Evolutionary conservation across 2,329 filamentous ascomycete species (phyloP), one percentile per base, ranked within the genome.

Genomic region (Mariannaea elegans): DNA sequence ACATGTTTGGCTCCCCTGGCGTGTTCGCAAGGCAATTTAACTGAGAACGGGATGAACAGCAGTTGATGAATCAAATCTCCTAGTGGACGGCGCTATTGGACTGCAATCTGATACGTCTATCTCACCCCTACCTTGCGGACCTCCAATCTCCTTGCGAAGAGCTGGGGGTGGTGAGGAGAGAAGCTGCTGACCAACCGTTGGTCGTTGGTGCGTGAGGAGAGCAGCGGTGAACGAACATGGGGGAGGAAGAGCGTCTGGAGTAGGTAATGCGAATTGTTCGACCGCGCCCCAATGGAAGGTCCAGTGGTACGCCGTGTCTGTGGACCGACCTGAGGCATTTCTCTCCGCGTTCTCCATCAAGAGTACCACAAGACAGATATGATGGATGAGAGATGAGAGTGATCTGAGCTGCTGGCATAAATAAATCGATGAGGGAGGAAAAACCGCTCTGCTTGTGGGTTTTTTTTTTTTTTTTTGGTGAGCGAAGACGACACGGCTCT

Each of bases 311-410:
- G 56, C 61, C 57, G 51, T 49, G 39, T 23, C 36, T 59, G 52
- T 67, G 69, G 69, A 27, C 57, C 65, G 69, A 27, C 57, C 65
- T 74, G 72, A 74, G 72, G 72, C 68, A 74, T 74, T 74, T 74
- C 72, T 61, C 71, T 73, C 69, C 64, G 61, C 68, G 71, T 71
- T 71, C 63, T 61, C 67, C 62, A 51, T 61, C 49, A 23, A 41
- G 49, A 48, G 56, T 53, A 42, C 48, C 48, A 58, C 56, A 59
- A 53, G 29, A 29, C 23, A 29, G 16, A 31, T 38, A 32, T 51
- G 48, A 29, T 46, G 24, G 46, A 42, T 34, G 54, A 44, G 48
- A 21, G 48, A 32, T 45, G 50, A 39, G 36, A 18, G 34, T 51
- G 48, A 51, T 51, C 24, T 41, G 19, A 19, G 36, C 18, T 41